These are phyloP conservation scores for Saccharomycopsis sp. DNA, from an alignment of 805 yeast species.

Conservation along the genomic window DNA sequence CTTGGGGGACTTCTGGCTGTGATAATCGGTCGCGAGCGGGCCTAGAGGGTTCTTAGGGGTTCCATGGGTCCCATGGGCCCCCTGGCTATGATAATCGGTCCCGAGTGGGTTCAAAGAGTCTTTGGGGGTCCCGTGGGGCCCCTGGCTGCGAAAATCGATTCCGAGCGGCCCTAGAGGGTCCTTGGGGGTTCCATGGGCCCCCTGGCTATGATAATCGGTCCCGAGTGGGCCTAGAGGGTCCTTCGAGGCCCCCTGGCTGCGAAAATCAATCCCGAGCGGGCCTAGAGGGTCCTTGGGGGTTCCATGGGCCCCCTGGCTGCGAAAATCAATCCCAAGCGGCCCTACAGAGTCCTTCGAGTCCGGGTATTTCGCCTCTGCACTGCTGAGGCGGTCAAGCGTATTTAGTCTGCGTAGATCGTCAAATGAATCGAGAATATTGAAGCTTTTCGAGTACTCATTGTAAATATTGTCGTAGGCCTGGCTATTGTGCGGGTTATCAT, in stretches of 20 bases:
- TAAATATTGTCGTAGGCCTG: neutral
- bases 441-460: neutral
- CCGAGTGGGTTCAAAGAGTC: no score
- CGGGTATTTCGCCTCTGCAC: neutral
- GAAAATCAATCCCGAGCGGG: no score
- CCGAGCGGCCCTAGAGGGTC: no score
- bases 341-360: neutral
- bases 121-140: no score
- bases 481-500: neutral
- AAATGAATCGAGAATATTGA: slow-evolving; percentile 1
- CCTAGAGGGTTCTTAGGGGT: neutral
- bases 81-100: no score
- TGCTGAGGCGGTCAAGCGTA: neutral
- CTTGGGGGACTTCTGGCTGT: neutral
- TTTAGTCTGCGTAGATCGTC: neutral
- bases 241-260: neutral
- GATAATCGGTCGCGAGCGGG: neutral
- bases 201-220: neutral
- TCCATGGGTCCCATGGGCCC: no score
- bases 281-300: no score
- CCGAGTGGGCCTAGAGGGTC: neutral
- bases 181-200: no score
- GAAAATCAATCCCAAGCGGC: neutral
- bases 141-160: neutral
- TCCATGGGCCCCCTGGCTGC: neutral